Base-by-base conservation (phyloP, 1,284 basidiomycete genomes). In the Naganishia albida region DNA sequence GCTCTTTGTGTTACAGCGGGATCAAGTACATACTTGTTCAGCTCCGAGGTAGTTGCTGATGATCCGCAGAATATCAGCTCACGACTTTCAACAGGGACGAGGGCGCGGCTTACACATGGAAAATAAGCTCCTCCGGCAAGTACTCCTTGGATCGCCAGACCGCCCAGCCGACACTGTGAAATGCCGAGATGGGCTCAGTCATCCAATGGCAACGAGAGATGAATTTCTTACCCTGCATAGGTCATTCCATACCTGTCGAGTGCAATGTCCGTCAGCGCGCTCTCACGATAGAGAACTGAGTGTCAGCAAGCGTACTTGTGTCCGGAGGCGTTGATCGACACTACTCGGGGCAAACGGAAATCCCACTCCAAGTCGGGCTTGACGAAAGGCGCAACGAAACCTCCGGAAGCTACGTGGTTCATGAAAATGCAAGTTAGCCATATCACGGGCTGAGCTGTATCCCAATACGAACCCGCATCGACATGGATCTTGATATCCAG, bases 351-450 rank as follows among this genome's bases (percentile, higher is more conserved):
- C 10, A 78, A 54, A n/a, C 75, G 64, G 72, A 79, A 79, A 64
- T 79, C 77, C 77, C 77, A 79, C 1, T 67, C 67, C 13, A 77
- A 69, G 8, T 74, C 67, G 15, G 76, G 76, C 20, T 57, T 63
- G 51, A 76, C 72, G 66, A 78, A 78, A 1, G 77, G 77, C 2
- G 71, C 75, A n/a, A 77, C 76, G 62, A 78, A 78, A 1, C 75
- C 77, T 15, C 77, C 75, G 12, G 67, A 69, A 16, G 75, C 74
- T 8, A 64, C 38, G n/a, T 38, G 13, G 16, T 48, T 34, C n/a
- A n/a, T 34, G 6, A 34, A 10, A 34, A 10, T 34, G 4, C 4
- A 7, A 38, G 44, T 34, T 28, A 48, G 23, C 25, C 39, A n/a
- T 4, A 23, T 28, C 20, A 15, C 16, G 42, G 16, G 16, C 38